Percentiles rank a stretch among this genome's conserved stretches.
These are phyloP conservation scores for Exophiala sp. DNA, from an alignment of 2,329 filamentous ascomycete genomes.

Conservation along the genomic window DNA sequence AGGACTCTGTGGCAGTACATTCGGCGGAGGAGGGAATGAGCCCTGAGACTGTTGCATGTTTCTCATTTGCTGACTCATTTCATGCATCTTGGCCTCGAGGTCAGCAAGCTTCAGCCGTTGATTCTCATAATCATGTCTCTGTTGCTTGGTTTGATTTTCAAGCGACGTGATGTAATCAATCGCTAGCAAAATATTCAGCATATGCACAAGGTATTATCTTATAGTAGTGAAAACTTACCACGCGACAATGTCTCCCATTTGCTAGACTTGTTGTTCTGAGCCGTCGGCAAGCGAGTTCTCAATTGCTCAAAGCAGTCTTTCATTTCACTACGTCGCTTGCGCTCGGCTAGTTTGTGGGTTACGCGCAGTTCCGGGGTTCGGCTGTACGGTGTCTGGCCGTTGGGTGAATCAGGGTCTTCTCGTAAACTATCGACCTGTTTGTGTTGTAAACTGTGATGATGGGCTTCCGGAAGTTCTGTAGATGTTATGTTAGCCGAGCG, in stretches of 20 bases:
- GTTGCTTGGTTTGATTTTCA: slow-evolving; percentile 39
- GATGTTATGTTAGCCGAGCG: slow-evolving; percentile 2
- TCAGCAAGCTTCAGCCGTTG: slow-evolving; percentile 31
- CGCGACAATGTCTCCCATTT: slow-evolving; percentile 51
- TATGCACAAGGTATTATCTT: not conserved
- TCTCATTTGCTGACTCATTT: slow-evolving; percentile 34
- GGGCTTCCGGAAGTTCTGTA: slow-evolving; percentile 45
- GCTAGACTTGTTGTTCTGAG: slow-evolving; percentile 50
- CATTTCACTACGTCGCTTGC: slow-evolving; percentile 52
- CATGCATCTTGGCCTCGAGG: slow-evolving; percentile 33
- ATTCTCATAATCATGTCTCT: slow-evolving; percentile 36
- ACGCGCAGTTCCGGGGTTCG: slow-evolving; percentile 49
- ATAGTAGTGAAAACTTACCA: slow-evolving; percentile 32
- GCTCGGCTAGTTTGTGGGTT: slow-evolving; percentile 50
- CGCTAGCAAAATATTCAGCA: slow-evolving; percentile 31
- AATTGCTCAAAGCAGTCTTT: slow-evolving; percentile 50
- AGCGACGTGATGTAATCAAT: slow-evolving; percentile 48
- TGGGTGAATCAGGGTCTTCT: slow-evolving; percentile 42
- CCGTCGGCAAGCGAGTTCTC: slow-evolving; percentile 42
- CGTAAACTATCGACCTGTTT: slow-evolving; percentile 48
- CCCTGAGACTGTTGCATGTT: slow-evolving; percentile 26
- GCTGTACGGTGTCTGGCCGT: slow-evolving; percentile 46
- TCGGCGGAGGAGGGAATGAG: slow-evolving; percentile 27
- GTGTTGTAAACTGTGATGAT: slow-evolving; percentile 48
- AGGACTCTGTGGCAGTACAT: slow-evolving; percentile 23